These are phyloP conservation scores for Spathaspora passalidarum DNA, from an alignment of 805 yeast species.

Conservation along the genomic window DNA sequence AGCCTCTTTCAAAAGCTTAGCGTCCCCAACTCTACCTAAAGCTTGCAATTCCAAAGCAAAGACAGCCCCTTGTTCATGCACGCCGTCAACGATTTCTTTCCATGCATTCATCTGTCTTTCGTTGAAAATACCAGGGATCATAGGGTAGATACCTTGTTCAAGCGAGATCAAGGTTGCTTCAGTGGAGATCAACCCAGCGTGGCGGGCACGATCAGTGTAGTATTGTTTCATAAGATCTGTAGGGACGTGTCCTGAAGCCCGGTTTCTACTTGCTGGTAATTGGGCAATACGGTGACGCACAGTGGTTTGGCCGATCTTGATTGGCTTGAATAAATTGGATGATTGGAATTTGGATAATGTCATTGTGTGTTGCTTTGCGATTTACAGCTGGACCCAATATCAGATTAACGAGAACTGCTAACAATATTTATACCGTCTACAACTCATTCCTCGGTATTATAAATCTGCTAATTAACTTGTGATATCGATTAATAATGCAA, in stretches of 20 bases:
- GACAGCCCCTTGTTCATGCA: conserved; percentile 44
- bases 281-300: conserved; percentile 19
- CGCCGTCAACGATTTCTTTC: conserved; percentile 43
- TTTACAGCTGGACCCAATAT: background rate
- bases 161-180: conserved; percentile 32
- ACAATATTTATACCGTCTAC: too few species aligned
- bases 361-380: conserved; percentile 1
- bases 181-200: conserved; percentile 25
- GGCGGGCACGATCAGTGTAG: conserved; percentile 27
- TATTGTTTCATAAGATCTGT: conserved; percentile 26
- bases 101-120: conserved; percentile 48
- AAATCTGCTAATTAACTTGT: too few species aligned
- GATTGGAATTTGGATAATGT: conserved; percentile 7
- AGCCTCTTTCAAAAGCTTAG: conserved; percentile 20
- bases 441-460: too few species aligned
- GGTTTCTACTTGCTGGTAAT: conserved; percentile 26
- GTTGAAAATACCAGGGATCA: conserved; percentile 50
- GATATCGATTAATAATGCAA: too few species aligned
- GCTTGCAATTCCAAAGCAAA: conserved; percentile 53
- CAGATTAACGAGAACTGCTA: too few species aligned
- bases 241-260: conserved; percentile 24
- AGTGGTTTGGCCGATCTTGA: conserved; percentile 29
- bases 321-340: conserved; percentile 27
- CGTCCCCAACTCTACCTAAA: conserved; percentile 42
- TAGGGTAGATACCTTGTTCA: conserved; percentile 36